Base-by-base conservation (phyloP, 1,284 basidiomycete species). In the Sporisorium iseilematis-ciliati region DNA sequence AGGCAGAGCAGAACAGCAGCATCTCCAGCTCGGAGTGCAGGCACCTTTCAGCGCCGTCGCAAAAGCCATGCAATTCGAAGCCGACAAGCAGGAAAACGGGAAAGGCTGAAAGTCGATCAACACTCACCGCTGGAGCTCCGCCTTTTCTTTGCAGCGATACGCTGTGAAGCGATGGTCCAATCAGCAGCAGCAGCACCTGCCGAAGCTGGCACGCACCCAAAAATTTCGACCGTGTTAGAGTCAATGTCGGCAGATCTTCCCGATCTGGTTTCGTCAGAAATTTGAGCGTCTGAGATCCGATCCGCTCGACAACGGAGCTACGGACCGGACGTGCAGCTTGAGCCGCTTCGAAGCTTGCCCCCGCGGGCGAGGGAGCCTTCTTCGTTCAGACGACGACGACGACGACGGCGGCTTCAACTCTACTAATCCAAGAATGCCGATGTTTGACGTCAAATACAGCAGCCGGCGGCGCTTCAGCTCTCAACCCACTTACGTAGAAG, bases 301-400 rank as follows among this genome's bases (percentile, higher is more conserved):
- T 31, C 6, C 18, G 16, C 26, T 48, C 11, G 26, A 33, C 21
- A 20, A 18, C 51, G 53, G 53, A 42, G 41, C 23, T n/a, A 23
- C 53, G 53, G 53, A 43, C 53, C 53, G 53, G 53, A 42, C 11
- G 1, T 55, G 53, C 53, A 54, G 29, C 20, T 35, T 23, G 2
- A 26, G 46, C 25, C 16, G 46, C 26, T 25, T 48, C 16, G 46
- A 29, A 16, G 26, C 14, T 48, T 21, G 14, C 20, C 48, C 48
- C 48, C 48, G 48, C 26, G 46, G 46, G 48, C 29, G 25, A 29
- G 10, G 1, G 2, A 7, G 12, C 26, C 29, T 31, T 16, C 10
- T 18, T 21, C 23, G 23, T 26, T 26, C 23, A 16, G 23, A 46
- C 43, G 29, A 18, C 29, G n/a, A n/a, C n/a, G n/a, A n/a, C n/a